Evolutionary conservation across 1,139 yeast genomes (phyloP).

Genomic region (Wickerhamomyces sp.): DNA sequence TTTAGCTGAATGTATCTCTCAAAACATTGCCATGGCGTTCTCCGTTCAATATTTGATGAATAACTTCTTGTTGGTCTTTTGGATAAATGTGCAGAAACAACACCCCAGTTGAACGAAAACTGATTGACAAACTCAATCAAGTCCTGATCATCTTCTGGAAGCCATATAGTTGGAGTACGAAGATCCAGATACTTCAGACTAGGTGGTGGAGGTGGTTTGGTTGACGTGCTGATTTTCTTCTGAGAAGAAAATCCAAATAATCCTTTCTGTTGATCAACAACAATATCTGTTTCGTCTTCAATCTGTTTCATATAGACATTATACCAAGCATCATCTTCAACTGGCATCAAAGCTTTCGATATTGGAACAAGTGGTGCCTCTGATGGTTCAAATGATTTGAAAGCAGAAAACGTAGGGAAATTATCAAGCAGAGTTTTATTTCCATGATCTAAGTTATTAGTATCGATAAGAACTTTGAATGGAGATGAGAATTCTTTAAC

Average conservation of each 20-base stretch:
- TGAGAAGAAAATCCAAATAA: slow-evolving; percentile 55
- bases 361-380: slow-evolving; percentile 42
- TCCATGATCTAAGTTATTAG: slow-evolving; percentile 46
- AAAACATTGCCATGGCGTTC: slow-evolving; percentile 99
- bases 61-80: slow-evolving; percentile 62
- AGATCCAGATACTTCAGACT: slow-evolving; percentile 69
- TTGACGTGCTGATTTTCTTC: slow-evolving; percentile 49
- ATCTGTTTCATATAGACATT: slow-evolving; percentile 53
- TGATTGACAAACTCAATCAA: slow-evolving; percentile 80
- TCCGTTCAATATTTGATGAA: slow-evolving; percentile 82
- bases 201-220: slow-evolving; percentile 89
- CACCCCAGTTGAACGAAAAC: slow-evolving; percentile 89
- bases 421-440: slow-evolving; percentile 52
- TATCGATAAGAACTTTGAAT: slow-evolving; percentile 51
- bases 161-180: slow-evolving; percentile 91
- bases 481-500: slow-evolving; percentile 30
- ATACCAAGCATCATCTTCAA: slow-evolving; percentile 60
- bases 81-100: slow-evolving; percentile 77
- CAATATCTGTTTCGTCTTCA: slow-evolving; percentile 33
- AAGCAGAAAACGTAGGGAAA: slow-evolving; percentile 49
- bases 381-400: slow-evolving; percentile 21
- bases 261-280: slow-evolving; percentile 45
- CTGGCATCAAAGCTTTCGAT: slow-evolving; percentile 58
- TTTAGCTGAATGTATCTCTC: slow-evolving; percentile 92
- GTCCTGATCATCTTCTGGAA: slow-evolving; percentile 85